Conservation (phyloP, 2,329 filamentous ascomycete genomes). For the Cladophialophora chaetospira region DNA sequence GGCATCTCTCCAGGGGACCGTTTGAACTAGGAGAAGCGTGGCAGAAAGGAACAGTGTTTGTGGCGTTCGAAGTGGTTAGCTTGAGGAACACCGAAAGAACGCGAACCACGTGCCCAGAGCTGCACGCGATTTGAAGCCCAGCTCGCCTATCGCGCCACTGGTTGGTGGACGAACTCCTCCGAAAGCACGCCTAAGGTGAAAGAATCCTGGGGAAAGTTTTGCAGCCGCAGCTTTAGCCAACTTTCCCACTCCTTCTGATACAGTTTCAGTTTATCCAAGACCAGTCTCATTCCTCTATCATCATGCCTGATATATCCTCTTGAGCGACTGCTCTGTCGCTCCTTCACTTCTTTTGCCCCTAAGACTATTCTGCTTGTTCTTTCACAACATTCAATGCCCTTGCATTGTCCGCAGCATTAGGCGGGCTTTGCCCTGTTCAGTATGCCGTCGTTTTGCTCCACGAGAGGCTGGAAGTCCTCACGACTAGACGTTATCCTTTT, state of each 20-base stretch:
- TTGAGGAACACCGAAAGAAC: constrained; percentile 8
- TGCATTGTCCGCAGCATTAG: not conserved
- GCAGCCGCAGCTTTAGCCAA: not conserved
- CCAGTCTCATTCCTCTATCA: not conserved
- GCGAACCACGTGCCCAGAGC: not conserved
- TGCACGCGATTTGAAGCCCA: constrained; percentile 3
- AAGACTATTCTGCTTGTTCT: not conserved
- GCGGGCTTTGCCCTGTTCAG: constrained; percentile 7
- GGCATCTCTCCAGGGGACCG: constrained; percentile 1
- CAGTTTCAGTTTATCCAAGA: constrained; percentile 4
- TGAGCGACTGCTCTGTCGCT: not conserved
- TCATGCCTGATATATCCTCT: not conserved
- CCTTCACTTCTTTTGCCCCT: not conserved
- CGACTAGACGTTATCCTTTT: constrained; percentile 9
- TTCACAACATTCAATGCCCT: constrained; percentile 1
- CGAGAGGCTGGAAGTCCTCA: constrained; percentile 16
- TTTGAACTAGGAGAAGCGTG: not conserved
- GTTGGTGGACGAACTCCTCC: constrained; percentile 1
- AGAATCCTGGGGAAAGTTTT: not conserved
- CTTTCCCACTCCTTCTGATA: not conserved
- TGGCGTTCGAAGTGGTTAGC: constrained; percentile 7
- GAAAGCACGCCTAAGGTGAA: not conserved
- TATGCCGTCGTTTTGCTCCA: constrained; percentile 17
- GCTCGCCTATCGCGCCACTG: constrained; percentile 6
- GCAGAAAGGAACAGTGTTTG: not conserved